phyloP scores from a whole-genome alignment of 2,329 filamentous ascomycete genomes.

The Zymoseptoria pseudotritici region DNA sequence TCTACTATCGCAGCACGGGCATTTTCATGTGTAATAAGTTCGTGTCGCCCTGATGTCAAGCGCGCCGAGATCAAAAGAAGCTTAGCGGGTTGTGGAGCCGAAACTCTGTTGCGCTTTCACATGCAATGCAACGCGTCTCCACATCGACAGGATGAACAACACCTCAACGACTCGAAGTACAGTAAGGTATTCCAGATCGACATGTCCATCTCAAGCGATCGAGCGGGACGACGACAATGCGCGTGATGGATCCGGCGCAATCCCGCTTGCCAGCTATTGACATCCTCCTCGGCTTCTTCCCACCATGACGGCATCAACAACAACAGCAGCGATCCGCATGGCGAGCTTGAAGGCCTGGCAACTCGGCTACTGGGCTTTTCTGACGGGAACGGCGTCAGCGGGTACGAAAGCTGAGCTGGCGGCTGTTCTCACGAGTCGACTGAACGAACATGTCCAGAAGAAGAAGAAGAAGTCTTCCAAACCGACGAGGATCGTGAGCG shows the following conservation, averaged over 20 bases:
- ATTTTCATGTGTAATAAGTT: neutral
- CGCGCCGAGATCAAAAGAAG: neutral
- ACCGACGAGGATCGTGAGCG: slow-evolving; percentile 55
- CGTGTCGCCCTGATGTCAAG: neutral
- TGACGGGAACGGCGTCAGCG: slow-evolving; percentile 51
- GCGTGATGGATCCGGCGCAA: neutral
- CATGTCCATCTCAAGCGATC: neutral
- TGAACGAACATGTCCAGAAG: neutral
- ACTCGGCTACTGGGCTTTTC: slow-evolving; percentile 52
- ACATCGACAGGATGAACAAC: neutral
- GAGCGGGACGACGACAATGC: neutral
- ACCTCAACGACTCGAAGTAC: neutral
- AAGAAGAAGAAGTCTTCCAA: slow-evolving; percentile 16
- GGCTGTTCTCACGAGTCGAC: slow-evolving; percentile 12
- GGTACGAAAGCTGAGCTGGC: slow-evolving; percentile 54
- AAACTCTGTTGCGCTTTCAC: neutral
- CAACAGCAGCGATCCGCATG: slow-evolving; percentile 6
- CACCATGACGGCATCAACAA: neutral
- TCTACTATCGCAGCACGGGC: neutral
- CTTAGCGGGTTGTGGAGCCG: neutral
- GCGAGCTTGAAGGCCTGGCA: slow-evolving; percentile 43
- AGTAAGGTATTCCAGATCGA: too few relatives aligned
- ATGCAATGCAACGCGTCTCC: neutral
- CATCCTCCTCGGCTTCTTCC: neutral
- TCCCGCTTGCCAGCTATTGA: too few relatives aligned